Conservation (phyloP, 176 grass and related monocot species). For the Sorghum bicolor region DNA sequence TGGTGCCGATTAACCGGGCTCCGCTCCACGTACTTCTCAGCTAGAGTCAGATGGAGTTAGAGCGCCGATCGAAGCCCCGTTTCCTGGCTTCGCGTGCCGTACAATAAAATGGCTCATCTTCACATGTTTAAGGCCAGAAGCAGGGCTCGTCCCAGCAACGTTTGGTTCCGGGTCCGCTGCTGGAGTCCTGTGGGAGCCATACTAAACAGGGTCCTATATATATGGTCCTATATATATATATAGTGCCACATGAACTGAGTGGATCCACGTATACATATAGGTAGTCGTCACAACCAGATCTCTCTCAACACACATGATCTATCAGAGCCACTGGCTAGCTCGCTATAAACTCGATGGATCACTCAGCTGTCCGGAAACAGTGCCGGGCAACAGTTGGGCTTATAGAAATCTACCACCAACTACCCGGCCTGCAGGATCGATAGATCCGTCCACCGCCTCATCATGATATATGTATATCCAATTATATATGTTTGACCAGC, state of each 20-base stretch:
- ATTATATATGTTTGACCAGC: conserved; percentile 27
- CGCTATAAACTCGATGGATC: neutral
- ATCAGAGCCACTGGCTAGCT: neutral
- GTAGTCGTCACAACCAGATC: conserved; percentile 8
- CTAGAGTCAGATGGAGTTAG: too few relatives aligned
- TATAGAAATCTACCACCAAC: conserved; percentile 47
- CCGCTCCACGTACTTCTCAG: too few relatives aligned
- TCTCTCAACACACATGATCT: neutral
- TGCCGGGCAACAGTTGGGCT: conserved; percentile 25
- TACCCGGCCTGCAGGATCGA: neutral
- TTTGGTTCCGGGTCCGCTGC: too few relatives aligned
- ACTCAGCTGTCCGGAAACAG: conserved; percentile 5
- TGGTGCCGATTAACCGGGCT: too few relatives aligned
- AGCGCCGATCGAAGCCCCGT: too few relatives aligned
- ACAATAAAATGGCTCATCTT: too few relatives aligned
- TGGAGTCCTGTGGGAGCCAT: too few relatives aligned
- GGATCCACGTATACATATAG: neutral
- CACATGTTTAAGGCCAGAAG: too few relatives aligned
- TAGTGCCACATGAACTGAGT: neutral
- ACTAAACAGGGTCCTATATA: too few relatives aligned
- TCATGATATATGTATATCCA: conserved; percentile 16
- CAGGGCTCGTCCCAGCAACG: too few relatives aligned
- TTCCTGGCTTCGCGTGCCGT: too few relatives aligned
- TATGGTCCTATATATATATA: too few relatives aligned
- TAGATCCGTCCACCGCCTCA: conserved; percentile 23